Base-by-base conservation (phyloP, 306 rosid genomes). In the Cyamopsis tetragonoloba region DNA sequence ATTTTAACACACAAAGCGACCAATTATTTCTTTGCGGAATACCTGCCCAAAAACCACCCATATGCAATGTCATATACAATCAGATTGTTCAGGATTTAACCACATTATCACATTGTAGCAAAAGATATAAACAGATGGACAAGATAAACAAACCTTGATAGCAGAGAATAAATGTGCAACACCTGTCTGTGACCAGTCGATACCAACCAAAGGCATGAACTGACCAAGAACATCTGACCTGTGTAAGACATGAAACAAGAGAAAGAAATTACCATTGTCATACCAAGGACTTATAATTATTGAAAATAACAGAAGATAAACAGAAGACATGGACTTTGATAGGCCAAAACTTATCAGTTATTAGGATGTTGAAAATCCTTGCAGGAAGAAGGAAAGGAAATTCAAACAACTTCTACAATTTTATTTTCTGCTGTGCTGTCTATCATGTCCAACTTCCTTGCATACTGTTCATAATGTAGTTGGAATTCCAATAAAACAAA, bases 221-320 rank as follows among this genome's bases (percentile, higher is more conserved):
- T 95, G 99, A 62, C 97, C 99, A n/a, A 95, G 88, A 82, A 95
- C 97, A 69, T 95, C 97, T 35, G 99, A 95, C 70, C 99, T 95
- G 81, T 95, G 81, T 38, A 63, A 72, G 35, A 62, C 30, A 56
- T 54, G 60, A 60, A 60, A 68, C 62, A 65, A 47, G 60, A 77
- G 14, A 60, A 49, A 44, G 27, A 50, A 31, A 64, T 72, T 56
- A 50, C 27, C 62, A 77, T 17, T 50, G 44, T 27, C 70, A 61
- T 22, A 43, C 47, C 30, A 38, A 9, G 22, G 14, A 58, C 63
- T 66, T 35, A 22, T 6, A 61, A 48, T 20, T 19, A 49, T 10
- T 3, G 4, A 26, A 55, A 57, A 30, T 11, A 12, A 44, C 14
- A 70, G 56, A 75, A 50, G 35, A 69, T 26, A 44, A 56, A 31